Evolutionary conservation across 768 basidiomycete species (phyloP).

Genomic region (Amanita muscaria): DNA sequence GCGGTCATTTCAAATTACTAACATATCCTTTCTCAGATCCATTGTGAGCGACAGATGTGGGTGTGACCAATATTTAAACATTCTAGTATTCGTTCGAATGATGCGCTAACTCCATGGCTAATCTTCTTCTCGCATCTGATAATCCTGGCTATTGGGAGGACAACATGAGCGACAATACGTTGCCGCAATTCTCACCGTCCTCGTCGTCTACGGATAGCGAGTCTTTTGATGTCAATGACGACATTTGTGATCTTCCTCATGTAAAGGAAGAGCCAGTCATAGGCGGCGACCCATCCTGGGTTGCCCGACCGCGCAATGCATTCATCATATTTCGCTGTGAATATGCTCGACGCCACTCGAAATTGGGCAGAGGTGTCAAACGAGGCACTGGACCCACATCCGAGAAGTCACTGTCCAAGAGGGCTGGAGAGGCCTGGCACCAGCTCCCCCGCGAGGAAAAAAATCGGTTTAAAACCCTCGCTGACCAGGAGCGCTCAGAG

Average conservation of each 20-base stretch:
- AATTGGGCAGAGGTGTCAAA: slow-evolving; percentile 27
- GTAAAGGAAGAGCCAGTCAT: background rate
- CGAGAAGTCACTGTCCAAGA: slow-evolving; percentile 61
- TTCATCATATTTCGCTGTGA: slow-evolving; percentile 71
- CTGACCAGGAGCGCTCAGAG: slow-evolving; percentile 45
- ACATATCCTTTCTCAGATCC: background rate
- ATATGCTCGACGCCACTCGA: slow-evolving; percentile 40
- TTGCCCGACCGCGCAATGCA: slow-evolving; percentile 59
- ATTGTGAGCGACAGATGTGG: background rate
- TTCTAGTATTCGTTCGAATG: background rate
- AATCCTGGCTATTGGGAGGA: background rate
- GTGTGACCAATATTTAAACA: background rate
- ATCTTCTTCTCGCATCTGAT: background rate
- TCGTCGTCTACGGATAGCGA: background rate
- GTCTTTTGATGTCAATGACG: background rate
- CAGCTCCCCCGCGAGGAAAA: slow-evolving; percentile 40
- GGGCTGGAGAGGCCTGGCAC: slow-evolving; percentile 72
- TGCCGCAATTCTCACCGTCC: background rate
- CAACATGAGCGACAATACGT: background rate
- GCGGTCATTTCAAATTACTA: background rate
- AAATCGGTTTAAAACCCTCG: slow-evolving; percentile 41
- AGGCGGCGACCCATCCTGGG: slow-evolving; percentile 43
- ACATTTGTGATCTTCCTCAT: background rate
- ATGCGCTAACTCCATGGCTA: background rate
- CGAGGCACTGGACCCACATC: slow-evolving; percentile 25